phyloP scores from a whole-genome alignment of 2,329 filamentous ascomycete species.

The Arthroderma sp. region DNA sequence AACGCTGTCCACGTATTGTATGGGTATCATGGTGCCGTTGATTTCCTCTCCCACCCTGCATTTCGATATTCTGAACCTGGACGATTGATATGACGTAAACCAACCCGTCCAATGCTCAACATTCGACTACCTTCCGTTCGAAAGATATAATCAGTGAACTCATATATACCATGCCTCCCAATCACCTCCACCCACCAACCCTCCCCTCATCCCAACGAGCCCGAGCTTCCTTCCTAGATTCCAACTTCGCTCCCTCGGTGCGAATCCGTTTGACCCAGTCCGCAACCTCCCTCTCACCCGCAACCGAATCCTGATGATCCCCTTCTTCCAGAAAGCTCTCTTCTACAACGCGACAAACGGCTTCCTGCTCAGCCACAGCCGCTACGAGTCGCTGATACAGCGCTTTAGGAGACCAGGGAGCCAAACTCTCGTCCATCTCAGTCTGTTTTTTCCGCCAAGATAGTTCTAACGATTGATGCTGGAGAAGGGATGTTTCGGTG shows the following conservation, averaged over 20 bases:
- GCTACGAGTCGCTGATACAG: slow-evolving; percentile 71
- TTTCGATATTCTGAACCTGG: too few species aligned
- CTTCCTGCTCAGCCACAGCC: slow-evolving; percentile 69
- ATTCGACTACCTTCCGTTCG: too few species aligned
- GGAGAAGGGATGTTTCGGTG: slow-evolving; percentile 68
- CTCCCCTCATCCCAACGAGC: slow-evolving; percentile 91
- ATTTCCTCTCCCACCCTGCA: too few species aligned
- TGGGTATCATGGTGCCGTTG: too few species aligned
- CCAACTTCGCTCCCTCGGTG: slow-evolving; percentile 65
- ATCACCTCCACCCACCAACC: slow-evolving; percentile 80
- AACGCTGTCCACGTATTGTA: too few species aligned
- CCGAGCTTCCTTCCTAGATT: slow-evolving; percentile 72
- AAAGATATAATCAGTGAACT: too few species aligned
- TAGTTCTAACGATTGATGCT: slow-evolving; percentile 76
- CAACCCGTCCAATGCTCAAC: too few species aligned
- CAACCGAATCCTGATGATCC: slow-evolving; percentile 32
- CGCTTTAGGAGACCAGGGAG: slow-evolving; percentile 72
- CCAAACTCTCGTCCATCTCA: slow-evolving; percentile 74
- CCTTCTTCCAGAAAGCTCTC: slow-evolving; percentile 75
- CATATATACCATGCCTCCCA: background rate
- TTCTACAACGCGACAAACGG: slow-evolving; percentile 67
- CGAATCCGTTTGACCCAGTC: slow-evolving; percentile 77
- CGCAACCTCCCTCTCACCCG: slow-evolving; percentile 65
- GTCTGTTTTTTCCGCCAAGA: slow-evolving; percentile 80
- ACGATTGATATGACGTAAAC: too few species aligned